These are phyloP conservation scores for Cladosporium austrohemisphaericum DNA, from an alignment of 2,329 filamentous ascomycete genomes.

Conservation along the genomic window DNA sequence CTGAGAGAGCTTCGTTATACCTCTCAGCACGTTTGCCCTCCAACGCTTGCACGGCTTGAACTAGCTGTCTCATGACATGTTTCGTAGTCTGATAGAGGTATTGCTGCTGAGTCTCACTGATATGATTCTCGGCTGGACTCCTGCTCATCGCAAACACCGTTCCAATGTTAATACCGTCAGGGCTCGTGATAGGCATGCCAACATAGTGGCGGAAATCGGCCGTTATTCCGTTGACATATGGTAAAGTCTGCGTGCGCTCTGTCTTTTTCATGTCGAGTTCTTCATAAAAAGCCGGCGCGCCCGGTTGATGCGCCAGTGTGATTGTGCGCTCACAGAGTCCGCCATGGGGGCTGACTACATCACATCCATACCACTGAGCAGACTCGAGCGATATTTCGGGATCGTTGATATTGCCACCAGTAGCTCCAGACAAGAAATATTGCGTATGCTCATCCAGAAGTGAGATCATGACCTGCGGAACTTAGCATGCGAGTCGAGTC, in stretches of 20 bases:
- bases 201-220: slow-evolving; percentile 43
- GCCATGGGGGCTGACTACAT: slow-evolving; percentile 1
- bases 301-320: not conserved
- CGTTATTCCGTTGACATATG: slow-evolving; percentile 7
- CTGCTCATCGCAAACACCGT: slow-evolving; percentile 9
- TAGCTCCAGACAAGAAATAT: slow-evolving; percentile 12
- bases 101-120: not conserved
- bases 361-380: slow-evolving; percentile 15
- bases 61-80: slow-evolving; percentile 7
- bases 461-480: not conserved
- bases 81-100: slow-evolving; percentile 3
- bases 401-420: not conserved
- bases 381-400: slow-evolving; percentile 4
- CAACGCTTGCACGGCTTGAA: slow-evolving; percentile 7
- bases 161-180: slow-evolving; percentile 50
- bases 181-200: slow-evolving; percentile 57
- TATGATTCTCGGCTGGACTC: not conserved
- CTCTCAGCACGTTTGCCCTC: slow-evolving; percentile 3
- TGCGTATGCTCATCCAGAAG: slow-evolving; percentile 14
- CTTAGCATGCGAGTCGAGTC: not conserved
- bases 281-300: slow-evolving; percentile 6
- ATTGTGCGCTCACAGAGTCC: slow-evolving; percentile 13
- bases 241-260: not conserved
- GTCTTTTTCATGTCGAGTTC: slow-evolving; percentile 3
- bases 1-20: not conserved